phyloP scores from a whole-genome alignment of 352 stramenopile genomes.

The Saprolegnia diclina region DNA sequence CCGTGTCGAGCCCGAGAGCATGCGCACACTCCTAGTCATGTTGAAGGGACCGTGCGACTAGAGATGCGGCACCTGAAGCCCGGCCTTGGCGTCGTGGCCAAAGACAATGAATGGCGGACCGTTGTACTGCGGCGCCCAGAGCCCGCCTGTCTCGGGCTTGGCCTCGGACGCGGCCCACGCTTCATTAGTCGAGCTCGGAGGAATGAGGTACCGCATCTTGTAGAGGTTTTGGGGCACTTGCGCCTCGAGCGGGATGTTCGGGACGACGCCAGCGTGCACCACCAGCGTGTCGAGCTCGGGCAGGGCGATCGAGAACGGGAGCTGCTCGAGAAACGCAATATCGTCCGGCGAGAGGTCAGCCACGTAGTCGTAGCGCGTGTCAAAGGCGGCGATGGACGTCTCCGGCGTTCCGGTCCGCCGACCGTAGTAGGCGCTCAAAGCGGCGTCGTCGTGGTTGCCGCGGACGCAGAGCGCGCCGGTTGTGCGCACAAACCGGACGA shows the following conservation, averaged over 20 bases:
- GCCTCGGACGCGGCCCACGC: constrained; percentile 36
- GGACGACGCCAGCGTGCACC: constrained; percentile 69
- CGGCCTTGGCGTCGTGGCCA: constrained; percentile 83
- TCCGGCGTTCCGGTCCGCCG: constrained; percentile 32
- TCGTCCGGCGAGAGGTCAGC: constrained; percentile 47
- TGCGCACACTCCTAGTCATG: constrained; percentile 63
- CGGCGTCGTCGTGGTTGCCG: constrained; percentile 78
- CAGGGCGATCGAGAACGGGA: constrained; percentile 72
- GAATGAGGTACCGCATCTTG: constrained; percentile 83
- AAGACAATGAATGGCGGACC: constrained; percentile 85
- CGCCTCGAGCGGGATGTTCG: constrained; percentile 54
- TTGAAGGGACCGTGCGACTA: not conserved
- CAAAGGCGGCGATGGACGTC: not conserved
- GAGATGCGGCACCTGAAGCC: constrained; percentile 56
- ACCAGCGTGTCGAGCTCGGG: constrained; percentile 52
- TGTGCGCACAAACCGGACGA: constrained; percentile 69
- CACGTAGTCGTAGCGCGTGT: constrained; percentile 59
- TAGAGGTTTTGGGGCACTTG: constrained; percentile 87
- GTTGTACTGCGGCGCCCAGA: constrained; percentile 76
- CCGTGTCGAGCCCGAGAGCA: constrained; percentile 88
- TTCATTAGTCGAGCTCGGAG: constrained; percentile 33
- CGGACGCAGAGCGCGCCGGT: constrained; percentile 52
- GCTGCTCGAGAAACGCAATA: constrained; percentile 58
- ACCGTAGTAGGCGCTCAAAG: constrained; percentile 49
- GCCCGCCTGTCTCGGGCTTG: constrained; percentile 31